phyloP scores from a whole-genome alignment of 306 rosid genomes.

The Acmispon strigosus region DNA sequence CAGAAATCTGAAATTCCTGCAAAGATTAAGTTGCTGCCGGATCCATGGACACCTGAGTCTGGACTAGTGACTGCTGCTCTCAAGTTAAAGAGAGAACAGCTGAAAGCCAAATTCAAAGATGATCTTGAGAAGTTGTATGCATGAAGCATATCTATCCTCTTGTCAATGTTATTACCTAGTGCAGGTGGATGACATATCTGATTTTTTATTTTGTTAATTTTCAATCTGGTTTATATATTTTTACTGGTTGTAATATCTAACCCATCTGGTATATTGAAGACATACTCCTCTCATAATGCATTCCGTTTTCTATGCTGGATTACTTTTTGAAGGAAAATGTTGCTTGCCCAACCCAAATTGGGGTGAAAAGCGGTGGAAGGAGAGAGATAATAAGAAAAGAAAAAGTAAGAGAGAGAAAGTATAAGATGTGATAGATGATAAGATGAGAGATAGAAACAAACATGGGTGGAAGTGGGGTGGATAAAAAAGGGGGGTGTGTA shows the following conservation, averaged over 20 bases:
- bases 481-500: no score
- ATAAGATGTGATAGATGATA: no score
- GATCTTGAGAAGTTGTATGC: slow-evolving; percentile 63
- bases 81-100: slow-evolving; percentile 81
- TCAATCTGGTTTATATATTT: neutral
- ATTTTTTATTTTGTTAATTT: neutral
- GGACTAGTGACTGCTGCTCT: slow-evolving; percentile 93
- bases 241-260: neutral
- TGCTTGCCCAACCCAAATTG: no score
- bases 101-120: slow-evolving; percentile 66
- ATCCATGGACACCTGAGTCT: slow-evolving; percentile 90
- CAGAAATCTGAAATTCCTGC: slow-evolving; percentile 74
- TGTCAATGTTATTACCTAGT: neutral
- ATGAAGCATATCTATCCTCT: slow-evolving; percentile 28
- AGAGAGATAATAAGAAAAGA: no score
- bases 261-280: neutral
- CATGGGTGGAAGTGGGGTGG: no score
- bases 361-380: no score
- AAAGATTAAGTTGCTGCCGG: slow-evolving; percentile 57
- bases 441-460: no score
- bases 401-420: no score
- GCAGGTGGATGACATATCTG: neutral
- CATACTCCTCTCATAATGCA: neutral
- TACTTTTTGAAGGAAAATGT: neutral
- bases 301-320: neutral